These are phyloP conservation scores for Knoxia roxburghii DNA, from an alignment of 257 asterid genomes.

Conservation along the genomic window DNA sequence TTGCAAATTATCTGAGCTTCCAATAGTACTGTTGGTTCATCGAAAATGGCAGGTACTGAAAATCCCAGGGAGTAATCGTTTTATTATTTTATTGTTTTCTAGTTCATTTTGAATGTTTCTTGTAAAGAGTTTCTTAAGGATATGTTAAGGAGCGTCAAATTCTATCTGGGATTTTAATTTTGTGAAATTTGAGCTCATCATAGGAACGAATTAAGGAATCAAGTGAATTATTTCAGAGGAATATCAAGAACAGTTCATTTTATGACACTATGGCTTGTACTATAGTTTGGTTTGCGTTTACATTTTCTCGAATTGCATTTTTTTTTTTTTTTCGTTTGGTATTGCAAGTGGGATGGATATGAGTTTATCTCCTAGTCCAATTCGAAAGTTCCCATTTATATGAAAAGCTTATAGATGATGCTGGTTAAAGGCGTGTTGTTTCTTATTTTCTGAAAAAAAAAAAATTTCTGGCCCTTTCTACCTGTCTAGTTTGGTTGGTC, in stretches of 20 bases:
- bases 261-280: background rate
- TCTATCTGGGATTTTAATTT: background rate
- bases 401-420: background rate
- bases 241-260: background rate
- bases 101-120: background rate
- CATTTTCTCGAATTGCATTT: background rate
- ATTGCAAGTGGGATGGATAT: background rate
- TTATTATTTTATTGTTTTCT: background rate
- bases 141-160: background rate
- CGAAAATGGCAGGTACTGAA: conserved; percentile 8
- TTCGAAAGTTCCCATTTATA: background rate
- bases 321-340: background rate
- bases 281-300: background rate
- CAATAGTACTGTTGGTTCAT: background rate
- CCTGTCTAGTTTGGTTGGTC: background rate
- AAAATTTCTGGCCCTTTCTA: background rate
- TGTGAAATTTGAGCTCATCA: background rate
- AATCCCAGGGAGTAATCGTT: background rate
- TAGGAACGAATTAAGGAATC: background rate
- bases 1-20: background rate
- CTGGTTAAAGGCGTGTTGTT: too few species aligned
- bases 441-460: background rate
- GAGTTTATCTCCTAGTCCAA: background rate
- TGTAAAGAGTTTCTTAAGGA: background rate
- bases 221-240: background rate